Evolutionary conservation across 495 filamentous ascomycete genomes (phyloP), one percentile per base, ranked within the genome.

Genomic region (Neurospora intermedia): DNA sequence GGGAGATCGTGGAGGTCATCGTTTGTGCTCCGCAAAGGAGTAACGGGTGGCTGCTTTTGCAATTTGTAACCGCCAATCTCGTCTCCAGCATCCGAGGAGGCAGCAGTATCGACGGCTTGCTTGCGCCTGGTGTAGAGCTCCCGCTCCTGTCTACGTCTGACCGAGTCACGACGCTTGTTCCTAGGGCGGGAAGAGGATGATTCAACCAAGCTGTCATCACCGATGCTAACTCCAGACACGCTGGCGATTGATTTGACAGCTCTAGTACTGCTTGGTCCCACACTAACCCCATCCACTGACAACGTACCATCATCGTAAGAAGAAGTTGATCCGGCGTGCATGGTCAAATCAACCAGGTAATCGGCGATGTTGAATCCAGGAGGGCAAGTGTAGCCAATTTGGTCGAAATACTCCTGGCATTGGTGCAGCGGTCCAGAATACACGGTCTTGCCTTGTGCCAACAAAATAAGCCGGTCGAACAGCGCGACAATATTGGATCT

Each of bases 401-500:
- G 86, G 74, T 97, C 93, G 76, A 99, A 99, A 79, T 97, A 99
- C 43, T 87, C 87, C 79, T 99, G 96, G 78, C 96, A 98, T 72
- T 89, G 90, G 3, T 92, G 89, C 76, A 97, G 93, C 23, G 93
- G 92, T 0, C 96, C 96, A 3, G 95, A 98, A 78, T 96, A 99
- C 9, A 99, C 95, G 3, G 92, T 91, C 76, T 90, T 92, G 43
- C 96, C 96, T 76, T 92, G 90, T 9, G 96, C 96, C 43, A 99
- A 85, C 20, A 99, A 89, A 74, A 99, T 88, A 20, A 99, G 86
- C 72, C 95, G 89, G 79, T 99, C 96, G 77, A 99, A 99, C 41
- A 99, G 87, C n/a, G 96, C 96, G 40, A 98, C 96, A 76, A 99
- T 99, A 77, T 99, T 99, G n/a, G 96, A 98, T 73, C 97, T 88